Conservation (phyloP, 306 rosid species). For the Datisca glomerata region DNA sequence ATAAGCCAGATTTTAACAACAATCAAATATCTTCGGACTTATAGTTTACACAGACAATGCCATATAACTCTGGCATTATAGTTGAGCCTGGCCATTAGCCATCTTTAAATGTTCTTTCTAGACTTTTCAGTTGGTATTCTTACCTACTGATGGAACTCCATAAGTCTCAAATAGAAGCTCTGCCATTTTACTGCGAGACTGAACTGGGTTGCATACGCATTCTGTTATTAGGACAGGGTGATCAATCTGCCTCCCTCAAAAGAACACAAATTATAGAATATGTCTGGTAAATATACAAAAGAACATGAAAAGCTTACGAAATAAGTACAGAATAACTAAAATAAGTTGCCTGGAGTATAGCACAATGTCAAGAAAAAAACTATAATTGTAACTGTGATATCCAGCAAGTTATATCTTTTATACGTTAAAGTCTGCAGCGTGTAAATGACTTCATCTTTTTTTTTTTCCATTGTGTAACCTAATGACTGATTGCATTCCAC, state of each 20-base stretch:
- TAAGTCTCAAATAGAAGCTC: constrained; percentile 96
- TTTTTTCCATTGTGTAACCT: too few relatives aligned
- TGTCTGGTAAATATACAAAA: not conserved
- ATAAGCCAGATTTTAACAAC: too few relatives aligned
- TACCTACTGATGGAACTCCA: constrained; percentile 94
- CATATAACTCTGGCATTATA: not conserved
- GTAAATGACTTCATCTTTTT: too few relatives aligned
- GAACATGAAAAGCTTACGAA: not conserved
- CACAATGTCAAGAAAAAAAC: too few relatives aligned
- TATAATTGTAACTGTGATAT: too few relatives aligned
- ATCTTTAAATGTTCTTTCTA: constrained; percentile 2
- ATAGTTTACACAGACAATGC: too few relatives aligned
- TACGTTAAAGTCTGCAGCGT: too few relatives aligned
- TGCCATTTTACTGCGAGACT: constrained; percentile 93
- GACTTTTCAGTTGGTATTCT: constrained; percentile 1
- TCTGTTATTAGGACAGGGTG: constrained; percentile 93
- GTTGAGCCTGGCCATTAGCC: constrained; percentile 1
- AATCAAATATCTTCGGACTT: too few relatives aligned
- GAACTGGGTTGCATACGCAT: constrained; percentile 87
- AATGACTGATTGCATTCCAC: too few relatives aligned
- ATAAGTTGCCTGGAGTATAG: too few relatives aligned
- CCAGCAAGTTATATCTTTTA: too few relatives aligned
- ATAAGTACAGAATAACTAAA: too few relatives aligned
- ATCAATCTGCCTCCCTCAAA: constrained; percentile 90
- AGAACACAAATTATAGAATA: constrained; percentile 19